Conservation (phyloP, 2,329 filamentous ascomycete genomes). For the Lithohypha guttulata region DNA sequence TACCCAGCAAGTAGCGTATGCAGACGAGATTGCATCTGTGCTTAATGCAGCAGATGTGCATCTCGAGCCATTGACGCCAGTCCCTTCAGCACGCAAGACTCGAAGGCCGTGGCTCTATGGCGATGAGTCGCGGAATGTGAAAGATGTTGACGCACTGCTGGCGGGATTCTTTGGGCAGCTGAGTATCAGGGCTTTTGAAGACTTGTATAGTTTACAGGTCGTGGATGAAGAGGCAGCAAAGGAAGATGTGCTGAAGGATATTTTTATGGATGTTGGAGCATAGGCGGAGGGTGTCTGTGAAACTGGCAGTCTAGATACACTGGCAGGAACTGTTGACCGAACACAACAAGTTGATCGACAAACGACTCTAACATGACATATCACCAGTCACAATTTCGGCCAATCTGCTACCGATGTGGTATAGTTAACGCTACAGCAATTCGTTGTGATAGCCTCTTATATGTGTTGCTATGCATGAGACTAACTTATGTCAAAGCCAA, state of each 20-base stretch:
- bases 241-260: constrained; percentile 55
- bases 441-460: no score
- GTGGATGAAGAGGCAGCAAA: constrained; percentile 57
- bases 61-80: constrained; percentile 15
- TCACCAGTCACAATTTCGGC: no score
- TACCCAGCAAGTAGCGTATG: not conserved
- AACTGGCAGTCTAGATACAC: no score
- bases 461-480: no score
- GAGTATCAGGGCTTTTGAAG: constrained; percentile 89
- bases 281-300: not conserved
- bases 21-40: constrained; percentile 6
- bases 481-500: no score
- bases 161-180: constrained; percentile 83
- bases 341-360: no score
- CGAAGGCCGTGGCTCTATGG: constrained; percentile 34
- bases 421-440: no score
- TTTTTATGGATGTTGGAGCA: constrained; percentile 56
- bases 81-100: constrained; percentile 19
- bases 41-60: constrained; percentile 11
- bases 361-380: no score
- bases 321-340: no score
- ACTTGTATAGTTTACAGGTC: constrained; percentile 71
- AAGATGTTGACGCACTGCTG: constrained; percentile 65
- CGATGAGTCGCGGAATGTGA: constrained; percentile 42
- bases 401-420: no score